phyloP scores from a whole-genome alignment of 1,284 basidiomycete genomes.

The Boletellus deceptivus region DNA sequence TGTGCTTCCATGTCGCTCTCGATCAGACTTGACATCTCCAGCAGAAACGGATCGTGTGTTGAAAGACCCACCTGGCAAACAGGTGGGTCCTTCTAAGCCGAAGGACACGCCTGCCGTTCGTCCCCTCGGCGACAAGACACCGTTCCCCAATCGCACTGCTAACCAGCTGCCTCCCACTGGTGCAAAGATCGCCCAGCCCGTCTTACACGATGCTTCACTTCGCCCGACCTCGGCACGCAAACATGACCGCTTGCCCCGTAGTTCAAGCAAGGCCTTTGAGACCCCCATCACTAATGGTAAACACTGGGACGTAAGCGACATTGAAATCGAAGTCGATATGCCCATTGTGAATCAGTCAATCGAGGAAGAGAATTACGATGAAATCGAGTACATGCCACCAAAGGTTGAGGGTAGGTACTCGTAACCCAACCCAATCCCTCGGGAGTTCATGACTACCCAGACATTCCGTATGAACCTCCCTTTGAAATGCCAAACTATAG shows the following conservation, averaged over 20 bases:
- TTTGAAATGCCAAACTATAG: slow-evolving; percentile 59
- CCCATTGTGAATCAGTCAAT: slow-evolving; percentile 36
- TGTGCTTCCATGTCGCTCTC: background rate
- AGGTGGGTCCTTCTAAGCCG: slow-evolving; percentile 24
- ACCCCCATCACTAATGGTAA: slow-evolving; percentile 67
- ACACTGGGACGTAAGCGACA: slow-evolving; percentile 73
- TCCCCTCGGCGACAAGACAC: slow-evolving; percentile 57
- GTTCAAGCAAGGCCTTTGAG: slow-evolving; percentile 48
- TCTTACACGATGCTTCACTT: slow-evolving; percentile 34
- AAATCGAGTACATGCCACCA: slow-evolving; percentile 78
- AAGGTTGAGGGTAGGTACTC: slow-evolving; percentile 55
- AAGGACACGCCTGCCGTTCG: slow-evolving; percentile 34
- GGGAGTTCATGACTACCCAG: slow-evolving; percentile 29
- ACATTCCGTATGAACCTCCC: slow-evolving; percentile 50
- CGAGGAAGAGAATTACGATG: slow-evolving; percentile 52
- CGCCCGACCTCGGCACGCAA: slow-evolving; percentile 65
- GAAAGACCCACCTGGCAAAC: slow-evolving; percentile 24
- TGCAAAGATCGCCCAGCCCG: slow-evolving; percentile 33
- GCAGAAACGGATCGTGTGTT: slow-evolving; percentile 28
- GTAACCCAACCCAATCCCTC: background rate
- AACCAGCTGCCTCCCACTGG: slow-evolving; percentile 24
- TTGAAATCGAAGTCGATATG: slow-evolving; percentile 43
- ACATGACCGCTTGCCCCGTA: slow-evolving; percentile 47
- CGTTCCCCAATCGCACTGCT: slow-evolving; percentile 53
- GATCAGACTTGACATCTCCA: slow-evolving; percentile 2